phyloP scores from a whole-genome alignment of 345 rosid species.

The Stellera chamaejasme region DNA sequence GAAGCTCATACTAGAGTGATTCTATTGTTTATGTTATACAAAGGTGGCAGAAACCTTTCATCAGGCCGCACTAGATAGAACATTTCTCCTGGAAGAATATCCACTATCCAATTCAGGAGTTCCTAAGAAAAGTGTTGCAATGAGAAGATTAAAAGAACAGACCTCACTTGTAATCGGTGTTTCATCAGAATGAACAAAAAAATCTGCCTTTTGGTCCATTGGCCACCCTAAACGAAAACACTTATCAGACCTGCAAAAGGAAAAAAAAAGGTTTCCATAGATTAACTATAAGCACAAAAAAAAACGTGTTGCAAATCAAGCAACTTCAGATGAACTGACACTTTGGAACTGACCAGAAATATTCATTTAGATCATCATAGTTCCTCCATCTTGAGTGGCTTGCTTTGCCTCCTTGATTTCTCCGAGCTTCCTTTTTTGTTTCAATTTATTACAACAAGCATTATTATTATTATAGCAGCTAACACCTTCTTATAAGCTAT shows the following conservation, averaged over 20 bases:
- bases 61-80: too few species aligned
- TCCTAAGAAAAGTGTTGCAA: too few species aligned
- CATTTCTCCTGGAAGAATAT: too few species aligned
- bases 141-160: background rate
- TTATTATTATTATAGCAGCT: constrained; percentile 4
- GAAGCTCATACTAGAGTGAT: background rate
- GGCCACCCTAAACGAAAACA: constrained; percentile 82
- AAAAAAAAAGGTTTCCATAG: constrained; percentile 11
- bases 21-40: background rate
- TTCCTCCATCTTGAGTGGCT: constrained; percentile 99
- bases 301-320: constrained; percentile 10
- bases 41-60: background rate
- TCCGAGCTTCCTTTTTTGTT: constrained; percentile 62
- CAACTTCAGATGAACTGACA: constrained; percentile 4
- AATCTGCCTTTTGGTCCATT: constrained; percentile 46
- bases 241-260: constrained; percentile 53
- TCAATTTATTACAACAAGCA: too few species aligned
- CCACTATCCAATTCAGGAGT: too few species aligned
- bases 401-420: constrained; percentile 75
- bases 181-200: constrained; percentile 59
- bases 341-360: constrained; percentile 56
- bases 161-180: constrained; percentile 33
- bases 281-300: constrained; percentile 7
- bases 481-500: constrained; percentile 13
- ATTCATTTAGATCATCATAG: constrained; percentile 95